phyloP scores from a whole-genome alignment of 2,329 filamentous ascomycete genomes.

The Colletotrichum orchidophilum region DNA sequence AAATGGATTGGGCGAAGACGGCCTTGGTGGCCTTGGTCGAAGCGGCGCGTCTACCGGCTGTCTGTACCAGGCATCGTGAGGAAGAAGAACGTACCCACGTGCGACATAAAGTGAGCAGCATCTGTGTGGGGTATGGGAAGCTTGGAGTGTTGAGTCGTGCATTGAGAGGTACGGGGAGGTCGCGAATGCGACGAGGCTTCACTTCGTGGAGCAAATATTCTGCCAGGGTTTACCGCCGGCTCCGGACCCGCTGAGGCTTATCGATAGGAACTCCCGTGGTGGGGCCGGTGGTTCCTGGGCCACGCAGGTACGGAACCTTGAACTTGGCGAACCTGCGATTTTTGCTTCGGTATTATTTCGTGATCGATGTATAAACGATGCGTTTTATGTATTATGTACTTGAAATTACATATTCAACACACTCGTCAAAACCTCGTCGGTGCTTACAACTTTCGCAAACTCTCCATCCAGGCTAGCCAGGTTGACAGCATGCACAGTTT shows the following conservation, averaged over 20 bases:
- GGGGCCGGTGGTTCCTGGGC: neutral
- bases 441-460: slow-evolving; percentile 52
- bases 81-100: neutral
- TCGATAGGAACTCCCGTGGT: neutral
- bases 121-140: neutral
- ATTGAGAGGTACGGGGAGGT: neutral
- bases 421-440: slow-evolving; percentile 45
- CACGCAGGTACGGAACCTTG: neutral
- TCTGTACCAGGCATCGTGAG: neutral
- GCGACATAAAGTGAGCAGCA: neutral
- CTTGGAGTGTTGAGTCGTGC: neutral
- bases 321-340: no score
- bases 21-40: no score
- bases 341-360: no score
- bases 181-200: neutral
- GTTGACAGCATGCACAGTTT: slow-evolving; percentile 54
- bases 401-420: neutral
- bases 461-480: slow-evolving; percentile 55
- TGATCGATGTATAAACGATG: neutral
- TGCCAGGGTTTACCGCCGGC: neutral
- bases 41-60: neutral
- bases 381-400: neutral
- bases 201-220: neutral
- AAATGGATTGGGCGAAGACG: neutral
- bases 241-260: neutral